Evolutionary conservation across 345 rosid species (phyloP).

Genomic region (Brassica carinata): DNA sequence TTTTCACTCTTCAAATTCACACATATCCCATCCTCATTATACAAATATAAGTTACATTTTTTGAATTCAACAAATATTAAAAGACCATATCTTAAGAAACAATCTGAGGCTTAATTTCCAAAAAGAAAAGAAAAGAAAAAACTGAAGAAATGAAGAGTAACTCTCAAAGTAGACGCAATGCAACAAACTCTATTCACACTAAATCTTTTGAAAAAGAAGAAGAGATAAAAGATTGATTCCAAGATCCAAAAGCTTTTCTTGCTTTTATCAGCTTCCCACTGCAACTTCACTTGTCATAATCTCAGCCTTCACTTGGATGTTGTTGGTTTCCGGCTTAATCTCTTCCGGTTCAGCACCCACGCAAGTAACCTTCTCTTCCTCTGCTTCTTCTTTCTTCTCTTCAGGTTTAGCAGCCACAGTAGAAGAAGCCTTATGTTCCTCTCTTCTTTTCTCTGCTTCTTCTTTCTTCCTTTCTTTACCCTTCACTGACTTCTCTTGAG

Average conservation of each 20-base stretch:
- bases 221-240: slow-evolving; percentile 17
- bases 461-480: slow-evolving; percentile 37
- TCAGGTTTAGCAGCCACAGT: slow-evolving; percentile 20
- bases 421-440: slow-evolving; percentile 36
- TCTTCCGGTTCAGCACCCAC: slow-evolving; percentile 21
- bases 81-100: slow-evolving; percentile 31
- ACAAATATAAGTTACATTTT: background rate
- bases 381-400: slow-evolving; percentile 39
- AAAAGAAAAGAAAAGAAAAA: background rate
- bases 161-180: slow-evolving; percentile 17
- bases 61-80: background rate
- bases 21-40: slow-evolving; percentile 11
- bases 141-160: slow-evolving; percentile 28
- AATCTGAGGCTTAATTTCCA: slow-evolving; percentile 24
- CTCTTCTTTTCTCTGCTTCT: slow-evolving; percentile 31
- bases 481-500: slow-evolving; percentile 31
- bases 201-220: background rate
- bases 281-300: slow-evolving; percentile 56
- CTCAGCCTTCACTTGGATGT: slow-evolving; percentile 52
- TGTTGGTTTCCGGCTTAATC: slow-evolving; percentile 42
- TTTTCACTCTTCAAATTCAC: slow-evolving; percentile 20
- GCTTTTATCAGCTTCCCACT: slow-evolving; percentile 60
- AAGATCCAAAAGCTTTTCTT: slow-evolving; percentile 9
- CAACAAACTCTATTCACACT: slow-evolving; percentile 35
- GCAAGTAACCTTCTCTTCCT: slow-evolving; percentile 34